Evolutionary conservation across 2,329 filamentous ascomycete species (phyloP).

Genomic region (Fusarium albosuccineum): DNA sequence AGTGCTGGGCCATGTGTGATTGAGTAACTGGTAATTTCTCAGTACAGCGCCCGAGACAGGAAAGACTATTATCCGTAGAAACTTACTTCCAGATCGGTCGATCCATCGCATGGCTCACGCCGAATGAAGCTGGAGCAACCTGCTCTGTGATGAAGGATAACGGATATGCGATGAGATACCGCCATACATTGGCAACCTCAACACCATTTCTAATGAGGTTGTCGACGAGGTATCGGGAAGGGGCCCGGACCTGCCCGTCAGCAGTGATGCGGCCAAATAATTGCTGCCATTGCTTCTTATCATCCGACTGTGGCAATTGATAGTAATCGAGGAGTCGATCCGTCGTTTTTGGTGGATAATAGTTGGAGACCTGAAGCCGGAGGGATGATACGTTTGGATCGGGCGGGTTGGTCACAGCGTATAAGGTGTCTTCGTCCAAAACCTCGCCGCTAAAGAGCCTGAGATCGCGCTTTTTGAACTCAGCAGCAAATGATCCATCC

Average conservation of each 20-base stretch:
- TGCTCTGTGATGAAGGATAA: slow-evolving; percentile 23
- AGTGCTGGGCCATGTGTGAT: slow-evolving; percentile 17
- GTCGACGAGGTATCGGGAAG: slow-evolving; percentile 15
- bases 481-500: slow-evolving; percentile 23
- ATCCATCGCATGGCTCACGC: slow-evolving; percentile 29
- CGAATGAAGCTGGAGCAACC: slow-evolving; percentile 28
- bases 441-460: slow-evolving; percentile 23
- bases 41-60: neutral
- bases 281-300: slow-evolving; percentile 16
- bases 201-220: slow-evolving; percentile 19
- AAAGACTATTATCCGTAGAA: too few relatives aligned
- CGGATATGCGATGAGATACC: slow-evolving; percentile 22
- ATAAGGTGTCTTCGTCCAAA: slow-evolving; percentile 21
- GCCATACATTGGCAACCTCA: slow-evolving; percentile 10
- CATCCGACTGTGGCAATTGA: neutral
- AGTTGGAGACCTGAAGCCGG: slow-evolving; percentile 21
- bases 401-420: slow-evolving; percentile 21
- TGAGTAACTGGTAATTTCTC: slow-evolving; percentile 11
- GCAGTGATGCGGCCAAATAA: slow-evolving; percentile 23
- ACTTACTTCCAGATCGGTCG: slow-evolving; percentile 30
- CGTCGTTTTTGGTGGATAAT: slow-evolving; percentile 14
- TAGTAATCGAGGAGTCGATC: slow-evolving; percentile 18
- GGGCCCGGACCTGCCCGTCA: slow-evolving; percentile 24
- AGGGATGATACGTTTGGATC: slow-evolving; percentile 16
- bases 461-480: slow-evolving; percentile 26